A percentile compares a stretch with the other conserved stretches of the same genome.
phyloP scores from a whole-genome alignment of 1,284 basidiomycete species.

The Trichosporon sp. region DNA sequence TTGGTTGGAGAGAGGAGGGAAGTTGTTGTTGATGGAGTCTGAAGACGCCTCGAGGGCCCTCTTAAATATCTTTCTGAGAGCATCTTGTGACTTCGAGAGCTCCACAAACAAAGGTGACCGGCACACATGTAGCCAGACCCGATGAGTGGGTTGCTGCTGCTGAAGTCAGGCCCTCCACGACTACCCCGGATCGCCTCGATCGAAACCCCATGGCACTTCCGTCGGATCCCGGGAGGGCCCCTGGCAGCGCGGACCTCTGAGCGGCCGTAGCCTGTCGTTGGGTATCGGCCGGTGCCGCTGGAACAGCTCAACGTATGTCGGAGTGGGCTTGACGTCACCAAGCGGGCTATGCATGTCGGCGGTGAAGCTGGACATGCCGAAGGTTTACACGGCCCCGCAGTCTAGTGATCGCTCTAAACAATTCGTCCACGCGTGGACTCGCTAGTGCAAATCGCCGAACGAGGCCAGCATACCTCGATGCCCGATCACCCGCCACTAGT shows the following conservation, averaged over 20 bases:
- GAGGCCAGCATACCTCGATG: not conserved
- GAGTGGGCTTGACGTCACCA: not conserved
- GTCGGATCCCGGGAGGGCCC: not conserved
- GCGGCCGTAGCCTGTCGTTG: not conserved
- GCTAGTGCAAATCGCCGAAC: not conserved
- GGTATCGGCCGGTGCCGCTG: not conserved
- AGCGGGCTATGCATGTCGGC: not conserved
- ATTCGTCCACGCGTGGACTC: not conserved
- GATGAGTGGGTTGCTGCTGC: not conserved
- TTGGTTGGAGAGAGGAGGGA: not conserved
- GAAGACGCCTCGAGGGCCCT: not conserved
- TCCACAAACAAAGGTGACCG: not conserved
- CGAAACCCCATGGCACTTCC: not conserved
- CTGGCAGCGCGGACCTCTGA: no score
- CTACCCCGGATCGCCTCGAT: not conserved
- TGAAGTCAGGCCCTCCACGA: not conserved
- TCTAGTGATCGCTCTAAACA: not conserved
- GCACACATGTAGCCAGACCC: not conserved
- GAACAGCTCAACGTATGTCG: not conserved
- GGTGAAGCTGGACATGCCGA: not conserved
- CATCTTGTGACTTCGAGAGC: not conserved
- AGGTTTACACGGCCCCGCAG: not conserved
- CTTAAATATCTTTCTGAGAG: not conserved
- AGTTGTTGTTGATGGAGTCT: not conserved
- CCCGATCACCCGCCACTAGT: conserved; percentile 1